Evolutionary conservation across 257 asterid genomes (phyloP), one percentile per base, ranked within the genome.

Genomic region (Primulina huaijiensis): DNA sequence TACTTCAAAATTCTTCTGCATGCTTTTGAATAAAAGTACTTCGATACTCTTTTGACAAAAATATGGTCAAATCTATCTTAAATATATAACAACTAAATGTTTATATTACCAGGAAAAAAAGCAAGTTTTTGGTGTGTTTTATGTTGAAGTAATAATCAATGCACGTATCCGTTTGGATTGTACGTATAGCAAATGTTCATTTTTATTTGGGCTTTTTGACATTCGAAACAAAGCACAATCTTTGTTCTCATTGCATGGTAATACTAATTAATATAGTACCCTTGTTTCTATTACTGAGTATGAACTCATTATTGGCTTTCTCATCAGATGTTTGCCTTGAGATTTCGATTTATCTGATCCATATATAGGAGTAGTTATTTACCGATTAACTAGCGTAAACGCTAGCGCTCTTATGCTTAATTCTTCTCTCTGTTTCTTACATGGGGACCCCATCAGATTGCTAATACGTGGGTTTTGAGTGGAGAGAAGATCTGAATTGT

Each of bases 41-140:
- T 5, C 9, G 46, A 9, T 38, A 35, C 21, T 11, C 34, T 43
- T 64, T 21, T 16, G 0, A 59, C 66, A 71, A 46, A 46, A 43
- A 43, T 43, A 11, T 4, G 56, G 70, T 72, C 73, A 67, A 72
- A 40, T 27, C 40, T 62, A 31, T 27, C 71, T 72, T 76, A 34
- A 72, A 76, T 76, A 70, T 57, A 35, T 2, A 65, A 56, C 16
- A 8, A n/a, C 31, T 8, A 8, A 12, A 25, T 65, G 38, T 64
- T 21, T 61, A 38, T 43, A 35, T 67, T 76, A 62, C 46, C 67
- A 62, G 67, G 46, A 61, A 71, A 65, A 70, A 65, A 70, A 70
- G 33, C 31, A 14, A 33, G 30, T 20, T 43, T 40, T 11, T 43
- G 43, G 35, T 46, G 53, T 52, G 62, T 12, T 62, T 72, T 14